phyloP scores from a whole-genome alignment of 768 basidiomycete species.

The Termitomyces sp. region DNA sequence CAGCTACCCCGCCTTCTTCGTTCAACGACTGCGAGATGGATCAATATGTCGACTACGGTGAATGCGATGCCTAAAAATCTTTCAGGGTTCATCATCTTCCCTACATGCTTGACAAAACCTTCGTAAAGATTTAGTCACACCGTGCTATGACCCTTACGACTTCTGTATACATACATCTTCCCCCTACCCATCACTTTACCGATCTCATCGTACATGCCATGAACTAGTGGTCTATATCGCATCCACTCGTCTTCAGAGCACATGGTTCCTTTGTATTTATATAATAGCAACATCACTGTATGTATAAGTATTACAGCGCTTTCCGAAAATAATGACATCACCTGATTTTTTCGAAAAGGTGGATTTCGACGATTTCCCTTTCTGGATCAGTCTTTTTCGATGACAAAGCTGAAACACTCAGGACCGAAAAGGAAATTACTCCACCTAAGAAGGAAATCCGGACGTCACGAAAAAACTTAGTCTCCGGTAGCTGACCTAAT shows the following conservation, averaged over 20 bases:
- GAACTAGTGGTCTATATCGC: background rate
- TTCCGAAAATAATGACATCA: no score
- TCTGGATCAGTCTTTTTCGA: no score
- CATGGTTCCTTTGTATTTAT: no score
- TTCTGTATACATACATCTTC: background rate
- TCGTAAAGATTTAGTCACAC: background rate
- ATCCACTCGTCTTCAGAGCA: background rate
- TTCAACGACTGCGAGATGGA: slow-evolving; percentile 11
- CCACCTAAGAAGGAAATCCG: no score
- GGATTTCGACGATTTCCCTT: no score
- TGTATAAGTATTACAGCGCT: no score
- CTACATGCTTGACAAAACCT: background rate
- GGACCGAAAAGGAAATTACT: no score
- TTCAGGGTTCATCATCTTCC: background rate
- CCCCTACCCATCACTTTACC: background rate
- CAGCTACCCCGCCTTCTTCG: background rate
- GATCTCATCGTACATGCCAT: background rate
- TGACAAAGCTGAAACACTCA: no score
- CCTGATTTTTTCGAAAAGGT: no score
- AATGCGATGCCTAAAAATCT: slow-evolving; percentile 2
- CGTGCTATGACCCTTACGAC: background rate
- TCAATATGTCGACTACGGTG: slow-evolving; percentile 12
- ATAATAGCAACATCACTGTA: no score
- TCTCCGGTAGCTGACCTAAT: no score
- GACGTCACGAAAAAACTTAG: no score